These are phyloP conservation scores for Oenanthe javanica DNA, from an alignment of 140 eudicot genomes.

Conservation along the genomic window DNA sequence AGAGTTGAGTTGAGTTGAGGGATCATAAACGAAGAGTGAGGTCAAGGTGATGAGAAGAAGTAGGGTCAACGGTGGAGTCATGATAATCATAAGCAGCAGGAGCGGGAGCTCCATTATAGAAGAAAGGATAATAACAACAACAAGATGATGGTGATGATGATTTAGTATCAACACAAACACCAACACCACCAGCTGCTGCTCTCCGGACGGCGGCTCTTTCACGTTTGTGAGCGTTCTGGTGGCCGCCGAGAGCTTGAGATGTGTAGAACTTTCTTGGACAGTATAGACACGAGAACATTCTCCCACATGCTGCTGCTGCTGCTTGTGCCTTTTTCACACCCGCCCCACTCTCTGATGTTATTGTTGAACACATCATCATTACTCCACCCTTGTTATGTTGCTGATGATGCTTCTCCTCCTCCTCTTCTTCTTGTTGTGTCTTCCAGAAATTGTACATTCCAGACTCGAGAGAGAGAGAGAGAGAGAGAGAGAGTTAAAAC, in stretches of 20 bases:
- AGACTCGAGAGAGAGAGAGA: neutral
- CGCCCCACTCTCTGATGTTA: neutral
- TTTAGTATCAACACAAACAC: neutral
- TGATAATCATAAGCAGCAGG: no score
- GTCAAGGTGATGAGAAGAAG: neutral
- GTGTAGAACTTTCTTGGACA: slow-evolving; percentile 74
- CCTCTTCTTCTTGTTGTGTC: neutral
- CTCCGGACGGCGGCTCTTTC: slow-evolving; percentile 83
- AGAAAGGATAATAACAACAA: neutral
- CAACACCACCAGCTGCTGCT: slow-evolving; percentile 8
- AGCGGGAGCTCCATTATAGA: neutral
- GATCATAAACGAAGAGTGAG: slow-evolving; percentile 5
- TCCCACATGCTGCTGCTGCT: neutral
- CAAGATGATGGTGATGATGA: neutral
- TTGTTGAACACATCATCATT: neutral
- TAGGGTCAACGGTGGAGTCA: neutral
- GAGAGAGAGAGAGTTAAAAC: neutral
- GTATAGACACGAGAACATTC: slow-evolving; percentile 65
- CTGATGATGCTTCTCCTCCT: neutral
- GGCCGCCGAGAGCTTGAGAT: slow-evolving; percentile 88
- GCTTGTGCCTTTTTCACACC: no score
- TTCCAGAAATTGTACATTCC: slow-evolving; percentile 14
- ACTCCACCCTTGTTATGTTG: neutral
- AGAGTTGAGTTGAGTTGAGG: no score
- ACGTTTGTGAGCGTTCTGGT: slow-evolving; percentile 90